These are phyloP conservation scores for Porogramme epimiltina DNA, from an alignment of 1,284 basidiomycete genomes.

Conservation along the genomic window DNA sequence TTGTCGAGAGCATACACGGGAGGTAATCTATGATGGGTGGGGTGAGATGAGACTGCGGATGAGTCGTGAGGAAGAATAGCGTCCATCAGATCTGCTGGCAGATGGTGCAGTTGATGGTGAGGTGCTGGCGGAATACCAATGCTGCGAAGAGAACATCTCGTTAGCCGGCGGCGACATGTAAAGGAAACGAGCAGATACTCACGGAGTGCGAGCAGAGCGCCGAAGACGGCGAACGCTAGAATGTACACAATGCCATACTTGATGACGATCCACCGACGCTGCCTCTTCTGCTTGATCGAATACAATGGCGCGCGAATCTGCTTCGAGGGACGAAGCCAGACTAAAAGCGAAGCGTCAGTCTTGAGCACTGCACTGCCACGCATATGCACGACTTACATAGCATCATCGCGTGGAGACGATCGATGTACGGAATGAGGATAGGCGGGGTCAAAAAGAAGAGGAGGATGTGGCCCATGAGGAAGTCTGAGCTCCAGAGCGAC, in stretches of 20 bases:
- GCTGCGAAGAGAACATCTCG: slow-evolving; percentile 45
- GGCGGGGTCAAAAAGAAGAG: slow-evolving; percentile 78
- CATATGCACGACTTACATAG: slow-evolving; percentile 55
- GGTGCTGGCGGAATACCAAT: slow-evolving; percentile 55
- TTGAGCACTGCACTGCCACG: slow-evolving; percentile 16
- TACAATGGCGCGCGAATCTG: slow-evolving; percentile 95
- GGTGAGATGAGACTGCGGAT: slow-evolving; percentile 6
- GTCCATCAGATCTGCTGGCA: slow-evolving; percentile 65
- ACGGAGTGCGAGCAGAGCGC: slow-evolving; percentile 78
- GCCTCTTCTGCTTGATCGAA: slow-evolving; percentile 84
- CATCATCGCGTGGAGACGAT: slow-evolving; percentile 74
- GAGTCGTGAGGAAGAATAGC: slow-evolving; percentile 23
- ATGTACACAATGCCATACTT: slow-evolving; percentile 83
- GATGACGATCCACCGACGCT: slow-evolving; percentile 85
- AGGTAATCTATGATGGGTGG: slow-evolving; percentile 29
- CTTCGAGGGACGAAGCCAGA: slow-evolving; percentile 86
- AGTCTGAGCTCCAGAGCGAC: slow-evolving; percentile 80
- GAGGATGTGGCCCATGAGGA: slow-evolving; percentile 65
- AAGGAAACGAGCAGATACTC: slow-evolving; percentile 38
- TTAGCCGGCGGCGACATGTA: slow-evolving; percentile 6
- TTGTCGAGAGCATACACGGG: slow-evolving; percentile 31
- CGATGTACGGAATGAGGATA: slow-evolving; percentile 73
- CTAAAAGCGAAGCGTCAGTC: slow-evolving; percentile 37
- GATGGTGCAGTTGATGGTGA: slow-evolving; percentile 65
- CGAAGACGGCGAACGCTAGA: slow-evolving; percentile 72